phyloP scores from a whole-genome alignment of 345 rosid species.

The Rhizophora mangle region DNA sequence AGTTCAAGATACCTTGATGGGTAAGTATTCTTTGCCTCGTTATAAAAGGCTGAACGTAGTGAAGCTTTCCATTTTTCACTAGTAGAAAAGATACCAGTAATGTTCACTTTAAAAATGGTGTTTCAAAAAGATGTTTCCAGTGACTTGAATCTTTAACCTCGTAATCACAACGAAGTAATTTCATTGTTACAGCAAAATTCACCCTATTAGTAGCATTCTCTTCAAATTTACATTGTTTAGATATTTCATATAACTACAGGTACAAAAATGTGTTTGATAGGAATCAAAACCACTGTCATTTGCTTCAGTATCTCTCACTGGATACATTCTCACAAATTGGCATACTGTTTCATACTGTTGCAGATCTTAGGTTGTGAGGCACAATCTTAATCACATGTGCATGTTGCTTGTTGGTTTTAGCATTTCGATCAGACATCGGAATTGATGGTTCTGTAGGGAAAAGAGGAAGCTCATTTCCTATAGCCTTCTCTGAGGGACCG shows the following conservation, averaged over 20 bases:
- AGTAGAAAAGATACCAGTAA: too few relatives aligned
- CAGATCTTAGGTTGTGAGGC: constrained; percentile 31
- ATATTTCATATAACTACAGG: not conserved
- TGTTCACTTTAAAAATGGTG: too few relatives aligned
- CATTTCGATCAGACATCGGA: constrained; percentile 25
- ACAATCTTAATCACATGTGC: constrained; percentile 23
- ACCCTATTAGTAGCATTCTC: constrained; percentile 25
- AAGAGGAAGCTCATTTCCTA: constrained; percentile 49
- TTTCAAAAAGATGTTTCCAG: too few relatives aligned
- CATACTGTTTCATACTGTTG: constrained; percentile 21
- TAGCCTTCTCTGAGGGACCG: constrained; percentile 46
- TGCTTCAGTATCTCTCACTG: not conserved
- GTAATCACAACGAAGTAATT: too few relatives aligned
- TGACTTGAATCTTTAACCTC: too few relatives aligned
- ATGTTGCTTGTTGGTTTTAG: constrained; percentile 4
- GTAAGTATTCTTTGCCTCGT: too few relatives aligned
- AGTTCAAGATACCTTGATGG: too few relatives aligned
- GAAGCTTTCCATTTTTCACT: too few relatives aligned
- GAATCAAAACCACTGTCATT: not conserved
- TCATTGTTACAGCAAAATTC: constrained; percentile 15
- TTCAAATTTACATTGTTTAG: constrained; percentile 2
- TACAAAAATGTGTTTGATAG: not conserved
- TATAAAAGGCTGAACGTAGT: too few relatives aligned
- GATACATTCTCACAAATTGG: constrained; percentile 2
- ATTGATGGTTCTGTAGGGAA: constrained; percentile 36